Evolutionary conservation across 1,284 basidiomycete species (phyloP).

Genomic region (Tylopilus sp.): DNA sequence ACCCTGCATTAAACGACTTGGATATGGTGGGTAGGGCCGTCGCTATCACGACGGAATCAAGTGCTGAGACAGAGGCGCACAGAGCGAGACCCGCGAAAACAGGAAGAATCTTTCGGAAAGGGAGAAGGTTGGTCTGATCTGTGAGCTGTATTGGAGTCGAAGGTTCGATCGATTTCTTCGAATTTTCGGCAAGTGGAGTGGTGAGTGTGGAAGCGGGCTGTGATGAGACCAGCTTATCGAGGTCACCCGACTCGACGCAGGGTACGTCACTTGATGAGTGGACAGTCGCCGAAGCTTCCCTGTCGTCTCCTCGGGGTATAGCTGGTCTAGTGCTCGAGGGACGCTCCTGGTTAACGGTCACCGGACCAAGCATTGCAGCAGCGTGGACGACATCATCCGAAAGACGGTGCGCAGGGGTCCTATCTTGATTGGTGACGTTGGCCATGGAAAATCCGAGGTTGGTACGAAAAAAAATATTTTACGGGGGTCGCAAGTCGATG

Average conservation of each 20-base stretch:
- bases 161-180: conserved; percentile 1
- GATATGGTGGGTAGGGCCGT: conserved; percentile 70
- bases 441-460: conserved; percentile 3
- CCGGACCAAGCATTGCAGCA: background rate
- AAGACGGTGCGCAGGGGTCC: background rate
- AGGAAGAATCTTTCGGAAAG: conserved; percentile 59
- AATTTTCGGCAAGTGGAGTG: conserved; percentile 1
- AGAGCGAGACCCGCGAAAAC: conserved; percentile 61
- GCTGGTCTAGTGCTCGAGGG: background rate
- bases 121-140: conserved; percentile 77
- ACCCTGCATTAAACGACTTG: conserved; percentile 62
- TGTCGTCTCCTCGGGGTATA: background rate
- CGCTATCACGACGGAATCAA: conserved; percentile 66
- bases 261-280: background rate
- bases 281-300: conserved; percentile 1
- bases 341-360: no score
- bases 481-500: background rate
- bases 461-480: background rate
- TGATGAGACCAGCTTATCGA: conserved; percentile 5
- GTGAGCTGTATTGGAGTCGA: conserved; percentile 40
- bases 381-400: background rate
- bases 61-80: conserved; percentile 52
- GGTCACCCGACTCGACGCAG: background rate
- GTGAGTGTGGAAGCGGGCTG: conserved; percentile 8
- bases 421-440: conserved; percentile 2